Evolutionary conservation across 495 filamentous ascomycete species (phyloP).

Genomic region (Xylaria cubensis): DNA sequence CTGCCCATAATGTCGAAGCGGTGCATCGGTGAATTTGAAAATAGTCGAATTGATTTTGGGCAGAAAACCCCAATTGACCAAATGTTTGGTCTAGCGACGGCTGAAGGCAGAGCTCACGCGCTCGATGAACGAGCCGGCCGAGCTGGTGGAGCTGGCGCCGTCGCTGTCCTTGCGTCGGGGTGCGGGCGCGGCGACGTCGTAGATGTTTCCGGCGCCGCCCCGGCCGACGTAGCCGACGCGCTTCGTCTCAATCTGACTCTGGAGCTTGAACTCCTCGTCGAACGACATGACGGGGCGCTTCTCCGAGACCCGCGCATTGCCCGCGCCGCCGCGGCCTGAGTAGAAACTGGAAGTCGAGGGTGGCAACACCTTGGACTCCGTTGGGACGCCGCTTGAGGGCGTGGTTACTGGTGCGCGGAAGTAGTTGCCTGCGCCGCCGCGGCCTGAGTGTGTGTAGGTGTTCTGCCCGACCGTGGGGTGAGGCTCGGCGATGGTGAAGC

Average conservation of each 20-base stretch:
- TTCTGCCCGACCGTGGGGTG: conserved; percentile 73
- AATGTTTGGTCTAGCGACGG: conserved; percentile 1
- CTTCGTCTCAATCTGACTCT: conserved; percentile 63
- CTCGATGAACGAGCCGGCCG: conserved; percentile 40
- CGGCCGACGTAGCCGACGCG: conserved; percentile 77
- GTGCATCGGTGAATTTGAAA: background rate
- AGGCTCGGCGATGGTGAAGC: conserved; percentile 78
- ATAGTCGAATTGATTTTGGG: background rate
- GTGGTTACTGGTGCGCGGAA: conserved; percentile 72
- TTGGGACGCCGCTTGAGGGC: conserved; percentile 47
- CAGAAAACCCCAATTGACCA: background rate
- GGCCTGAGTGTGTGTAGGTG: conserved; percentile 75
- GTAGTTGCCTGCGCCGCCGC: conserved; percentile 89
- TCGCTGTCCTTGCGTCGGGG: conserved; percentile 36
- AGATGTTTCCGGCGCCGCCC: conserved; percentile 86
- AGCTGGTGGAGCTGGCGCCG: conserved; percentile 42
- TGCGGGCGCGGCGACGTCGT: conserved; percentile 30
- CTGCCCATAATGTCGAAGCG: background rate
- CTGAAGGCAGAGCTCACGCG: conserved; percentile 35
- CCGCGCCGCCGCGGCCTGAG: conserved; percentile 87
- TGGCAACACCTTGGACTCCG: conserved; percentile 31
- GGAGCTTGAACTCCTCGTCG: conserved; percentile 84
- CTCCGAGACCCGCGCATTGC: conserved; percentile 74
- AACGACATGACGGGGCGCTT: conserved; percentile 82
- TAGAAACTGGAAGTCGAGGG: conserved; percentile 64